Evolutionary conservation across 1,139 yeast species (phyloP).

Genomic region (Yamadazyma oceani): DNA sequence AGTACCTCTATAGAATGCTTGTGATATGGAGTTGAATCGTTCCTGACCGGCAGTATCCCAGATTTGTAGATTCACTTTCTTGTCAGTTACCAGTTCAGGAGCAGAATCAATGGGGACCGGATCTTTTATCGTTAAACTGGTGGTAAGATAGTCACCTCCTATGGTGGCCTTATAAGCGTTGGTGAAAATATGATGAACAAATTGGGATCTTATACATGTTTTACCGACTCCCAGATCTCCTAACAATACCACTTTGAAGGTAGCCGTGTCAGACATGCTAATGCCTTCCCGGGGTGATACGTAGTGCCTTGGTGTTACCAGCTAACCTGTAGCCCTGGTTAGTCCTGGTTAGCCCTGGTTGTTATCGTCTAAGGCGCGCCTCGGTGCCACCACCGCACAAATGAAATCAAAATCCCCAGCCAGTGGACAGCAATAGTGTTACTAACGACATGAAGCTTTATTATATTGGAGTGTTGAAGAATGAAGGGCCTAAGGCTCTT

Average conservation of each 20-base stretch:
- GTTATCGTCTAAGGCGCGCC: too few relatives aligned
- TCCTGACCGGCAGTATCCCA: conserved; percentile 76
- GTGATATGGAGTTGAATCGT: conserved; percentile 57
- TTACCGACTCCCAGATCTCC: conserved; percentile 68
- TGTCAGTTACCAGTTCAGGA: too few relatives aligned
- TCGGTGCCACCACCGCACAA: too few relatives aligned
- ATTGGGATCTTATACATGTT: conserved; percentile 59
- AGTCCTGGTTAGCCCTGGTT: too few relatives aligned
- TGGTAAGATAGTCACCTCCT: conserved; percentile 61
- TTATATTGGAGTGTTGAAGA: conserved; percentile 83
- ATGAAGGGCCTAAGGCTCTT: conserved; percentile 59
- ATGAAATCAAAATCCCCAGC: too few relatives aligned
- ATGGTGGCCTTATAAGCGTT: conserved; percentile 62
- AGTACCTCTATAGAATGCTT: conserved; percentile 61
- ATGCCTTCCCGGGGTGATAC: too few relatives aligned
- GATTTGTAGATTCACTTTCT: conserved; percentile 43
- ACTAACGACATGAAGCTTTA: conserved; percentile 69
- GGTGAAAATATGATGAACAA: conserved; percentile 57
- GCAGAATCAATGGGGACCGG: not conserved
- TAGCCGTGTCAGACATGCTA: conserved; percentile 6
- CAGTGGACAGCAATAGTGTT: too few relatives aligned
- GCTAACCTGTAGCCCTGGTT: too few relatives aligned
- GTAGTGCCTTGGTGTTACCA: too few relatives aligned
- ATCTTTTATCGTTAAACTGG: conserved; percentile 28
- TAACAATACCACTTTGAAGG: conserved; percentile 51